Base-by-base conservation (phyloP, 495 filamentous ascomycete species). In the Xylaria castorea region DNA sequence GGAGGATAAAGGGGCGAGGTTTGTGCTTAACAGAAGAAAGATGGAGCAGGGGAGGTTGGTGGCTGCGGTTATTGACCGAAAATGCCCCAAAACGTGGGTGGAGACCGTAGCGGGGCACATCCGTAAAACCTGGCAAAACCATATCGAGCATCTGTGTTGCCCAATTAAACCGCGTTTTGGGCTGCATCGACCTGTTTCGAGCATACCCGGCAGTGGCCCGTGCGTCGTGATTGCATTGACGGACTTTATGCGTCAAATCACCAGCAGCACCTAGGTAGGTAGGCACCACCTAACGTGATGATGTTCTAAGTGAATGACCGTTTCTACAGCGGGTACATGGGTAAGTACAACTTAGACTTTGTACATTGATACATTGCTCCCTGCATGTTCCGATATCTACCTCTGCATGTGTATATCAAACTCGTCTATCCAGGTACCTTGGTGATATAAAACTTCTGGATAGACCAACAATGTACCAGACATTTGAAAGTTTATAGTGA, bases 21-120 rank as follows among this genome's bases (percentile, higher is more conserved):
- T 76, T 78, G 75, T 78, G 77, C 75, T 77, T 79, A 78, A 77
- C 73, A 73, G 74, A 80, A 76, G 76, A 74, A 78, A 74, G 73
- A 75, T 77, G 64, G 74, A 72, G 68, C 69, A 64, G n/a, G 32
- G 71, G 74, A 70, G 68, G 70, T 77, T 77, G 74, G 75, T 75
- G 55, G 69, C 66, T 77, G 58, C 25, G 63, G 69, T 72, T 62
- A 68, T 32, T 64, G 74, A 61, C 50, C 34, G 51, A 72, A 61
- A 72, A 60, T 57, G 61, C 62, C 70, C 70, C 50, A 72, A 66
- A 72, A 36, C 62, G 62, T 57, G 62, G 48, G 63, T 68, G 42
- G 71, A n/a, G n/a, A 27, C 44, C 0, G 9, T 46, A 40, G 53
- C 57, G 53, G 64, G 55, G 71, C 34, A 18, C 38, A 22, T 48